Evolutionary conservation across 768 basidiomycete species (phyloP), one percentile per base, ranked within the genome.

Genomic region (Suillus luteus): DNA sequence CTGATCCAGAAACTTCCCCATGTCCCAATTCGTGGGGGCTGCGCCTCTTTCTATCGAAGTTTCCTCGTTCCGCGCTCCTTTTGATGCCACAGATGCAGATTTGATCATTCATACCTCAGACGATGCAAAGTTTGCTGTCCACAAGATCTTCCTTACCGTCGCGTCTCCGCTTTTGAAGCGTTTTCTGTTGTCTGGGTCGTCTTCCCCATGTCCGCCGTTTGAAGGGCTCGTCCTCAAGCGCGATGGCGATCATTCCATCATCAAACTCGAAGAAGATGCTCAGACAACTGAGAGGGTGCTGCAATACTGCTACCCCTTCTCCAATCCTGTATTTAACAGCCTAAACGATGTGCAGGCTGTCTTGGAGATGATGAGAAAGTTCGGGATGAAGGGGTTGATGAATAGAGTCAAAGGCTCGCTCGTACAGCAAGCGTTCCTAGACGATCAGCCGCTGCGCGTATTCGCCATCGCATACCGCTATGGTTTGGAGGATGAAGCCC

Each of bases 71-170:
- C 64, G 68, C 27, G 67, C 83, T 64, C 72, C 75, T 35, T 79
- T 83, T 73, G 71, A 81, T 65, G 75, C 77, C 54, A 69, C 58
- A 27, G 75, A 79, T 31, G 80, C 79, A 10, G 81, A 84, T 65
- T 68, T 82, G 61, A 73, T 80, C 52, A 71, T 85, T 41, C 76
- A 77, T 43, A 78, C 81, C 9, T 68, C 73, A 1, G 82, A 85
- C 61, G 77, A 75, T 10, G 75, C 77, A 2, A 66, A 75, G 10
- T 85, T 85, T 67, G 79, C 77, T 40, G 73, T 85, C 41, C 78
- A 81, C 68, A 79, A 76, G 52, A 64, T 79, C 51, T 76, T 81
- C 41, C 66, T 86, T 43, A 74, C 75, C 41, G 78, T 72, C 63
- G 78, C 80, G 5, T 84, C 81, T 14, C 68, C 78, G 1, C 72